A percentile compares a stretch with the other conserved stretches of the same genome.
phyloP scores from a whole-genome alignment of 176 grass and related monocot species.

The Ampelocalamus luodianensis region DNA sequence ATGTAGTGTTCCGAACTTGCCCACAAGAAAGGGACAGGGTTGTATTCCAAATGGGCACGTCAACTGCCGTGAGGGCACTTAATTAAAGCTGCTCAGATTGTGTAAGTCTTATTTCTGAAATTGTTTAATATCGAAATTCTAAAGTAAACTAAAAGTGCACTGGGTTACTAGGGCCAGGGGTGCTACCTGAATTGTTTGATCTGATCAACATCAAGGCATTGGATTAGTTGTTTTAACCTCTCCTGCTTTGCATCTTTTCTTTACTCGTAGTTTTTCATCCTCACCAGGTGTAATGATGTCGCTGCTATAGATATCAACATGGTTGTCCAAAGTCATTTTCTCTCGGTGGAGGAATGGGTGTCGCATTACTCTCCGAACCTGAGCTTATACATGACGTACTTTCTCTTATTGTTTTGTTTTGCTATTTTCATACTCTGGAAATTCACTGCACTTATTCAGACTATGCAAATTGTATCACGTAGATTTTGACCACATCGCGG shows the following conservation, averaged over 20 bases:
- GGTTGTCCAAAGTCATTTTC: conserved; percentile 92
- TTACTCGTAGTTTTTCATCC: conserved; percentile 22
- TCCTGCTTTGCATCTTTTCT: conserved; percentile 28
- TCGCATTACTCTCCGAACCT: conserved; percentile 95
- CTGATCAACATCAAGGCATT: conserved; percentile 22
- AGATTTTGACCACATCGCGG: conserved; percentile 93
- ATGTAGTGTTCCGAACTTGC: conserved; percentile 91
- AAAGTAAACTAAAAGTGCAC: conserved; percentile 19
- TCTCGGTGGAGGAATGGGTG: conserved; percentile 94
- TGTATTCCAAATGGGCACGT: conserved; percentile 96
- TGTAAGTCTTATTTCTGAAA: conserved; percentile 61
- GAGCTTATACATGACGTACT: conserved; percentile 97
- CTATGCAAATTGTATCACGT: conserved; percentile 44
- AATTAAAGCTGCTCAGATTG: conserved; percentile 85
- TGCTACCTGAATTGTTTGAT: conserved; percentile 15
- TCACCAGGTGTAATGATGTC: conserved; percentile 80
- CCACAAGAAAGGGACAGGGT: conserved; percentile 72
- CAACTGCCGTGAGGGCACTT: conserved; percentile 86
- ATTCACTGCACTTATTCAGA: conserved; percentile 39
- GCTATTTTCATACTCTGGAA: conserved; percentile 1
- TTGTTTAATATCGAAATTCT: conserved; percentile 3
- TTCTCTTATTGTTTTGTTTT: conserved; percentile 40
- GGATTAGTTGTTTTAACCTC: background rate
- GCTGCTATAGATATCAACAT: conserved; percentile 96
- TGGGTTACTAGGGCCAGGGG: background rate